Base-by-base conservation (phyloP, 2,329 filamentous ascomycete genomes). In the Botrytis pseudocinerea region DNA sequence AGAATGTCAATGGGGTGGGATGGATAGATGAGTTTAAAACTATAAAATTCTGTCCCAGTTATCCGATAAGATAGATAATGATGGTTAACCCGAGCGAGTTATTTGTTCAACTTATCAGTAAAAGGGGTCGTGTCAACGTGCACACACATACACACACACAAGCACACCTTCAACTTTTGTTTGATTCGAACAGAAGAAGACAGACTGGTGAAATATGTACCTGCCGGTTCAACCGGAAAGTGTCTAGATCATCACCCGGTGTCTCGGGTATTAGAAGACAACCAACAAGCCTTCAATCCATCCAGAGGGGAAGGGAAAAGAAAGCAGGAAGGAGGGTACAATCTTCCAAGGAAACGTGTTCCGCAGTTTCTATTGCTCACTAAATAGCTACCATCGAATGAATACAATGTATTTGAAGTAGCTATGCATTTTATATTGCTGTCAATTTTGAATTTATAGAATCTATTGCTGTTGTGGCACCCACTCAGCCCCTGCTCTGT, bases 191-290 rank as follows among this genome's bases (percentile, higher is more conserved):
- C 6, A n/a, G 4, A n/a, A 4, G 4, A 28, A 54, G 35, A 16
- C 9, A 14, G 25, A 10, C 64, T 35, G 46, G 48, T 25, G 40
- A 40, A 22, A 63, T 42, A 22, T 66, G 32, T 57, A 32, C 25
- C 16, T 42, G 16, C 35, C 35, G 64, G 64, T 28, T 57, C 64
- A 54, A 42, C 25, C 46, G 64, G 64, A 66, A 66, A 40, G 54
- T 40, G 35, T 68, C 46, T 57, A 20, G 16, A 38, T 40, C 14
- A 28, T 68, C 64, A 68, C 46, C 64, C 64, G 64, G 46, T 28
- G 48, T 57, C 35, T 42, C 65, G 65, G 65, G 65, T 68, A 42
- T 68, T 22, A 32, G 28, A n/a, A 16, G 51, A 16, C 8, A 62
- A 28, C 18, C 9, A 60, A 40, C 32, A n/a, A 38, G 48, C 14